Evolutionary conservation across 2,329 filamentous ascomycete species (phyloP).

Genomic region (Didymella pomorum): DNA sequence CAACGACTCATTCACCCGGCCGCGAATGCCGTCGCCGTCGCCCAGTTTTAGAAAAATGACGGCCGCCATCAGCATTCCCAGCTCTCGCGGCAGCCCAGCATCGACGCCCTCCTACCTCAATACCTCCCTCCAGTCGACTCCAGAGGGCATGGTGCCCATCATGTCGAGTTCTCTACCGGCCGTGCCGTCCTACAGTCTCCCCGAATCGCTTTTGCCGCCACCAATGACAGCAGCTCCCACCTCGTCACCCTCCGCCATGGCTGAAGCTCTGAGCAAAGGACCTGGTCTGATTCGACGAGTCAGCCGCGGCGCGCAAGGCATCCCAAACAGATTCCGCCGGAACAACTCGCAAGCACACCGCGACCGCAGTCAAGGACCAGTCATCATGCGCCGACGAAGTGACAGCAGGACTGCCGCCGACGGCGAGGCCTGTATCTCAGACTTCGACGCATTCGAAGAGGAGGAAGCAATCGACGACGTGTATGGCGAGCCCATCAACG

Average conservation of each 20-base stretch:
- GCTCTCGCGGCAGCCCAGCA: constrained; percentile 52
- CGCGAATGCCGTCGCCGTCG: constrained; percentile 45
- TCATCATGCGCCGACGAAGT: constrained; percentile 85
- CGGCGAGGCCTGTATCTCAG: constrained; percentile 56
- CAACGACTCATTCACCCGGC: constrained; percentile 40
- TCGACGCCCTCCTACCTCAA: constrained; percentile 54
- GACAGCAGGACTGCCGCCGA: constrained; percentile 80
- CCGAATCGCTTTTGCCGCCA: constrained; percentile 71
- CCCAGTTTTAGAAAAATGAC: constrained; percentile 42
- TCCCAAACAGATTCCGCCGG: constrained; percentile 73
- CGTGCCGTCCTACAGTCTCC: constrained; percentile 69
- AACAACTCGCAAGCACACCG: constrained; percentile 78
- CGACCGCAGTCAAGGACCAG: constrained; percentile 88
- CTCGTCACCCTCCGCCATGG: constrained; percentile 64
- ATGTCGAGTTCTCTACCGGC: constrained; percentile 59
- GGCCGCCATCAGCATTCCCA: constrained; percentile 46
- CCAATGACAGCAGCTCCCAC: constrained; percentile 57
- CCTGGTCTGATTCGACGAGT: constrained; percentile 81
- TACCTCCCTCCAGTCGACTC: constrained; percentile 72
- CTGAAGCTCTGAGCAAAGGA: constrained; percentile 67
- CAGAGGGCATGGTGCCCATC: constrained; percentile 66
- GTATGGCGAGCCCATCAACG: constrained; percentile 52
- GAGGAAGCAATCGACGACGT: constrained; percentile 59
- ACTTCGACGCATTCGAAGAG: constrained; percentile 60
- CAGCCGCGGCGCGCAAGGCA: constrained; percentile 79